phyloP scores from a whole-genome alignment of 768 basidiomycete species.

The Boletus vermiculosoides region DNA sequence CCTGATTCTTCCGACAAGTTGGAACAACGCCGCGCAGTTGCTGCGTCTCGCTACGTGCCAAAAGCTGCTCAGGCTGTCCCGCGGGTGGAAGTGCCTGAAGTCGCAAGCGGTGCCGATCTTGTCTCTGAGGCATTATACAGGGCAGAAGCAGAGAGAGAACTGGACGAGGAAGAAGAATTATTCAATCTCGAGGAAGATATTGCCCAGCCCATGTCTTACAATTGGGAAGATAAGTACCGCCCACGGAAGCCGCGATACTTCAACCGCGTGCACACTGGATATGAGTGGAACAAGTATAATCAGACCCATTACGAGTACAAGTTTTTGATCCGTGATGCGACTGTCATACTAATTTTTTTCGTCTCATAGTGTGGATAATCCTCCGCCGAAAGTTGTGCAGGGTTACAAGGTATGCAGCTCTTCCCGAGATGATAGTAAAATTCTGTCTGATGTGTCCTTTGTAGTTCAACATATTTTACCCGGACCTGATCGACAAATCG shows the following conservation, averaged over 20 bases:
- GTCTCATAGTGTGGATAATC: slow-evolving; percentile 82
- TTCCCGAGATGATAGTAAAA: background rate
- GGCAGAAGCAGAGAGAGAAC: slow-evolving; percentile 86
- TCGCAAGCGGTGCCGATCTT: slow-evolving; percentile 64
- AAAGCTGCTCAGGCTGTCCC: slow-evolving; percentile 63
- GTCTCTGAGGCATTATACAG: slow-evolving; percentile 89
- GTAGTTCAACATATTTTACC: slow-evolving; percentile 97
- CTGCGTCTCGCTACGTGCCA: slow-evolving; percentile 85
- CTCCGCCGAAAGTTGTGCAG: slow-evolving; percentile 98
- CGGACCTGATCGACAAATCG: slow-evolving; percentile 97
- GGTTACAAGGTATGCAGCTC: slow-evolving; percentile 77
- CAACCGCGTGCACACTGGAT: slow-evolving; percentile 98
- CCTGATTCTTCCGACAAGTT: slow-evolving; percentile 40
- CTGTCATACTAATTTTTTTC: slow-evolving; percentile 14
- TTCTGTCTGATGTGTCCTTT: slow-evolving; percentile 16
- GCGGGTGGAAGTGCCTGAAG: slow-evolving; percentile 56
- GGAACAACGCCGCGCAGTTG: slow-evolving; percentile 74
- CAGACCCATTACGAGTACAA: slow-evolving; percentile 97
- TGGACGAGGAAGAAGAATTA: slow-evolving; percentile 94
- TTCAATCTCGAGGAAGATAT: slow-evolving; percentile 94
- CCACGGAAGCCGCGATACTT: slow-evolving; percentile 98
- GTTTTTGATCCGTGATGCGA: background rate
- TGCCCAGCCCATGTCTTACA: slow-evolving; percentile 78
- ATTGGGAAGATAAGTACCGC: slow-evolving; percentile 98
- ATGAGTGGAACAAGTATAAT: slow-evolving; percentile 99